Evolutionary conservation across 176 grass and related monocot genomes (phyloP), one percentile per base, ranked within the genome.

Genomic region (Aegilops longissima): DNA sequence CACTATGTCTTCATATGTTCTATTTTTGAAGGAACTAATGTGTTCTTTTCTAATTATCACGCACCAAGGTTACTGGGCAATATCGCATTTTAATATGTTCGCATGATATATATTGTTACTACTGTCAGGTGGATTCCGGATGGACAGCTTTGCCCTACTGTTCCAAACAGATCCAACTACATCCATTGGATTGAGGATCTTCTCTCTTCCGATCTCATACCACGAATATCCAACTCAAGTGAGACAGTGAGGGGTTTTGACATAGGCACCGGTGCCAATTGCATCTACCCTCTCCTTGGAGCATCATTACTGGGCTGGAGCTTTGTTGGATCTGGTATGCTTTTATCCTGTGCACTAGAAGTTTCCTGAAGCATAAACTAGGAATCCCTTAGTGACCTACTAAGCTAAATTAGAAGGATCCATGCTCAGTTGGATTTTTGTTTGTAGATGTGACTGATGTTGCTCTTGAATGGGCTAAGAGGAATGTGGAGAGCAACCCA

Each of bases 151-250:
- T 96, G 94, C 61, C 97, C 92, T 76, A 96, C 94, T 66, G 87
- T 96, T 88, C 96, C 96, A 38, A 98, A 98, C 79, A 85, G 96
- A 82, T 98, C 92, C 24, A 93, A 98, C 52, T 96, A 96, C 70
- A 99, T 99, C 63, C 97, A 96, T 71, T 96, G 96, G 96, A 98
- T 98, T 16, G 96, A 95, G 78, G 96, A 98, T 68, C 90, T 96
- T 59, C 88, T 98, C 38, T 86, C 82, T 35, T 95, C 90, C 6
- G 29, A 91, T 71, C 84, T 96, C 71, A 94, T 94, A 84, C 97
- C 94, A 70, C 47, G 79, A 80, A 80, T 73, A 77, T 73, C 86
- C 39, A 76, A 24, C 66, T 87, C 93, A 56, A 83, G 72, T 74
- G 87, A 71, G 88, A 89, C 58, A 13, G 85, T 99, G 35, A 89